Base-by-base conservation (phyloP, 352 stramenopile genomes). In the Albugo candida region DNA sequence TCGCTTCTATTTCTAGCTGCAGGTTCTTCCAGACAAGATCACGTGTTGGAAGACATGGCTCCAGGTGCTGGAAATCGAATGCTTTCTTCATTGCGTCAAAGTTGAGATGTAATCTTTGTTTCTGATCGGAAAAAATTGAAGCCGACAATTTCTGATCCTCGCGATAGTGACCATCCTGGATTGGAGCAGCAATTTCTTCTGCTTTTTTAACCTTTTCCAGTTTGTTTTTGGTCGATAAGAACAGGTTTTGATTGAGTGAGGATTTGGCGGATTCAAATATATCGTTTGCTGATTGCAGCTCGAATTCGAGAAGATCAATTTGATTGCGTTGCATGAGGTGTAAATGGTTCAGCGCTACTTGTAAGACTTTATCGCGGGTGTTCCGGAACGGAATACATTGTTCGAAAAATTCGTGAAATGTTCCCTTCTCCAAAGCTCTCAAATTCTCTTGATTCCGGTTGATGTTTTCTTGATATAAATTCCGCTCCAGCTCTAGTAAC, bases 401-500 rank as follows among this genome's bases (percentile, higher is more conserved):
- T 34, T 56, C 44, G 11, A 83, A 56, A 55, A 70, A 91, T 19
- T 79, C 77, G 19, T 79, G 61, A 35, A 84, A 55, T 13, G 52
- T 54, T 12, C 74, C 77, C 3, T 36, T 40, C 16, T 54, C 48
- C 24, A 89, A 60, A 48, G 72, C 38, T 24, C 64, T 47, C n/a
- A 70, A 66, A 45, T 80, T 74, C 36, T 54, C 47, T 37, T 54
- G 42, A 27, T 67, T 63, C n/a, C 63, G 67, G 21, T 85, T 70
- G 41, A 89, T 86, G 52, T 67, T 85, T 42, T 89, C 71, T 58
- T 89, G 71, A 50, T 86, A 86, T 21, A 89, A 62, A 59, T 82
- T 65, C 18, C 69, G 61, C 65, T 89, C 73, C 36, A 86, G 61
- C 58, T 86, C 74, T 53, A 86, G 61, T 56, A 86, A 54, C 55